phyloP scores from a whole-genome alignment of 495 filamentous ascomycete species.

The Hapsidospora chrysogenum region DNA sequence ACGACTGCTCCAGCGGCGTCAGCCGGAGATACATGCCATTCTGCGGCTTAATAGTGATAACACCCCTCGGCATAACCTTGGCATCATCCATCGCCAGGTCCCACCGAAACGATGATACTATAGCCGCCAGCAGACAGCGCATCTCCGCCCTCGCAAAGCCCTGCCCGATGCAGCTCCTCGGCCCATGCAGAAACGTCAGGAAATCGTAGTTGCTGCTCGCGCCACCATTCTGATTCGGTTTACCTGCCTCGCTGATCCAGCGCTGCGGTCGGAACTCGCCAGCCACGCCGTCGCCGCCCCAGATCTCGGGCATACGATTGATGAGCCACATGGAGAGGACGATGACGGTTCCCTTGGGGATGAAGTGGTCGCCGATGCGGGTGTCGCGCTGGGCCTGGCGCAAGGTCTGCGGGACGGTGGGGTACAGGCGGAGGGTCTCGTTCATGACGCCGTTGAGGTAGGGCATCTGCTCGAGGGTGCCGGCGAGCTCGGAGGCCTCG shows the following conservation, averaged over 20 bases:
- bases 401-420: slow-evolving; percentile 37
- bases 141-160: slow-evolving; percentile 75
- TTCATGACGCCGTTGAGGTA: slow-evolving; percentile 35
- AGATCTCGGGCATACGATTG: slow-evolving; percentile 35
- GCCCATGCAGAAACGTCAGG: slow-evolving; percentile 44
- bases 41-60: slow-evolving; percentile 43
- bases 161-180: slow-evolving; percentile 44
- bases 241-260: slow-evolving; percentile 32
- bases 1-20: neutral
- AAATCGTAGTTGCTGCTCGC: slow-evolving; percentile 40
- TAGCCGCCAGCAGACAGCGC: slow-evolving; percentile 58
- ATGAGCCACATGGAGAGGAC: slow-evolving; percentile 42
- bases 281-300: slow-evolving; percentile 42
- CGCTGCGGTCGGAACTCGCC: slow-evolving; percentile 42
- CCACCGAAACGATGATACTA: slow-evolving; percentile 58
- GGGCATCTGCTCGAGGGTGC: slow-evolving; percentile 31
- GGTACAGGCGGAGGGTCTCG: slow-evolving; percentile 29
- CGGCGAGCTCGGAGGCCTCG: slow-evolving; percentile 28
- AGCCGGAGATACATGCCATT: slow-evolving; percentile 37
- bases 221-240: slow-evolving; percentile 24
- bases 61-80: slow-evolving; percentile 39
- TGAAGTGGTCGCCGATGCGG: slow-evolving; percentile 35
- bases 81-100: slow-evolving; percentile 35
- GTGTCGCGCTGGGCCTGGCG: slow-evolving; percentile 49
- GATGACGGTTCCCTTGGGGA: slow-evolving; percentile 40